Conservation (phyloP, 495 filamentous ascomycete species). For the Aspergillus ostianus region DNA sequence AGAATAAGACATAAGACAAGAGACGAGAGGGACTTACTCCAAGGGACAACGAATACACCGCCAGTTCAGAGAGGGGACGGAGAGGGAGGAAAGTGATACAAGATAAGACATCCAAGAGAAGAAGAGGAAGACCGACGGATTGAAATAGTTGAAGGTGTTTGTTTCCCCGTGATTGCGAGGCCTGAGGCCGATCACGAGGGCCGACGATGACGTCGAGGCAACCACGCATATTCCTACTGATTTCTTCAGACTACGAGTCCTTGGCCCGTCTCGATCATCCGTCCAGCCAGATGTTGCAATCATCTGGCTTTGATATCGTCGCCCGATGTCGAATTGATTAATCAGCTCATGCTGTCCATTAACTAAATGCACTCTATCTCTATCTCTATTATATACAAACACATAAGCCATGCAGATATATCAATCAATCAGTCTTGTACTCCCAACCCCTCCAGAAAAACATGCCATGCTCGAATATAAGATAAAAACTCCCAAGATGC, state of each 20-base stretch:
- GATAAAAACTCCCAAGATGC: background rate
- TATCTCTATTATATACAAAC: background rate
- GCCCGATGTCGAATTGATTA: background rate
- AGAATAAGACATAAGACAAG: background rate
- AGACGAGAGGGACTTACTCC: too few species aligned
- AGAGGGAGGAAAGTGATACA: background rate
- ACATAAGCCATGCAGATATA: background rate
- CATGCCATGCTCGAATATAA: background rate
- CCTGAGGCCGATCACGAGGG: constrained; percentile 8
- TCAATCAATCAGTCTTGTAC: background rate
- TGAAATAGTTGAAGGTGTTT: background rate
- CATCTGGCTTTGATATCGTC: background rate
- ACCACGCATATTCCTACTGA: background rate
- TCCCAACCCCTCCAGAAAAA: background rate
- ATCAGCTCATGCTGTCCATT: background rate
- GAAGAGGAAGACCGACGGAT: background rate
- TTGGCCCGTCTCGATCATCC: too few species aligned
- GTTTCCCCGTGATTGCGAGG: background rate
- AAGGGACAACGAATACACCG: background rate
- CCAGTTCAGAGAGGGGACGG: background rate
- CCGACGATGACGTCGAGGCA: constrained; percentile 1
- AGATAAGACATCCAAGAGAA: background rate
- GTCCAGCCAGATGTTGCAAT: background rate
- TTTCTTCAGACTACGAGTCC: too few species aligned
- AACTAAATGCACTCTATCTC: background rate